These are phyloP conservation scores for Puccinia brachypodii DNA, from an alignment of 1,284 basidiomycete genomes.

Conservation along the genomic window DNA sequence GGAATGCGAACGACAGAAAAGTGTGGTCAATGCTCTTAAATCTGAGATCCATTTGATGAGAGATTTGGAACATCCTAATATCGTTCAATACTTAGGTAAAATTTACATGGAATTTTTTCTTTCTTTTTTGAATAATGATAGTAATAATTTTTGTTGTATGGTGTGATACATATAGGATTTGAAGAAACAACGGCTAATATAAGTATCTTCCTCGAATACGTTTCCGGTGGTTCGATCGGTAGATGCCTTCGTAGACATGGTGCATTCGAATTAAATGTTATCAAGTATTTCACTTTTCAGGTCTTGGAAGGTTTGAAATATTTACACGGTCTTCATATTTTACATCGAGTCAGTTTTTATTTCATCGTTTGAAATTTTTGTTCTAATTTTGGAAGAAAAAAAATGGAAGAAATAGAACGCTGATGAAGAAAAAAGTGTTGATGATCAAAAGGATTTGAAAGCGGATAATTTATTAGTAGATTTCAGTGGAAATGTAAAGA, in stretches of 20 bases:
- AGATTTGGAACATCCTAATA: constrained; percentile 93
- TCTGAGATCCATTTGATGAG: constrained; percentile 93
- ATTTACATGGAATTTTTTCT: constrained; percentile 17
- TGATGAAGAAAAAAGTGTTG: neutral
- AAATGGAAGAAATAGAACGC: neutral
- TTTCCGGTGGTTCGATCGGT: constrained; percentile 94
- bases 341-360: constrained; percentile 73
- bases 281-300: constrained; percentile 88
- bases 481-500: constrained; percentile 88
- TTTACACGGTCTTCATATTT: constrained; percentile 83
- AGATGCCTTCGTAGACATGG: constrained; percentile 88
- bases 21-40: constrained; percentile 85
- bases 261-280: constrained; percentile 86
- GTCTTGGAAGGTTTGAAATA: constrained; percentile 90
- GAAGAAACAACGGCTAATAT: constrained; percentile 86
- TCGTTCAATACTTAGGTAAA: constrained; percentile 88
- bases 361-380: neutral
- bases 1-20: constrained; percentile 78
- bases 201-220: constrained; percentile 99
- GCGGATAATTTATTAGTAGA: constrained; percentile 98
- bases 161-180: constrained; percentile 60
- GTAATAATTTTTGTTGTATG: neutral
- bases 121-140: neutral
- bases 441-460: constrained; percentile 74
- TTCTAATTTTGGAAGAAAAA: neutral